These are phyloP conservation scores for Trichoderma erinaceum DNA, from an alignment of 495 filamentous ascomycete genomes.

Conservation along the genomic window DNA sequence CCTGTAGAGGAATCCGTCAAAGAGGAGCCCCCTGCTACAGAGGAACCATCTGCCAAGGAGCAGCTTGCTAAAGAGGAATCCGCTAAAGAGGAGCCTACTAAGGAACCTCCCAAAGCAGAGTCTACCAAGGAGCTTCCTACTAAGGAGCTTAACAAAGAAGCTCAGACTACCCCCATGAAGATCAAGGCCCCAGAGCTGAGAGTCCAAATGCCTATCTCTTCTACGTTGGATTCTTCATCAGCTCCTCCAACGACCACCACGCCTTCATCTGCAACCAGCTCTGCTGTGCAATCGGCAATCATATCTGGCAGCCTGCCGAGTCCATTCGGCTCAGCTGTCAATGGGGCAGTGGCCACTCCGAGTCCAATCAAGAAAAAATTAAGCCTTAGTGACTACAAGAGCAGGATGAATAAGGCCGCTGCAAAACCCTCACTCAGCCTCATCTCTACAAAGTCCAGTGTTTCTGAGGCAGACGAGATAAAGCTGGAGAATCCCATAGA, in stretches of 20 bases:
- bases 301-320: slow-evolving; percentile 28
- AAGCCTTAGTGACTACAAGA: slow-evolving; percentile 67
- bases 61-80: background rate
- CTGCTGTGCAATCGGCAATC: slow-evolving; percentile 49
- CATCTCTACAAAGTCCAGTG: slow-evolving; percentile 27
- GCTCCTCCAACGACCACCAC: slow-evolving; percentile 32
- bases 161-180: slow-evolving; percentile 23
- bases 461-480: slow-evolving; percentile 32
- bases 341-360: slow-evolving; percentile 42
- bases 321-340: slow-evolving; percentile 40
- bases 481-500: slow-evolving; percentile 35
- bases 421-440: slow-evolving; percentile 26
- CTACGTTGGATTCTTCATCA: slow-evolving; percentile 30
- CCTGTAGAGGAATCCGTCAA: no score
- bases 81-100: background rate
- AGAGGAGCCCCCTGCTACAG: no score
- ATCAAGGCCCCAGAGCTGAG: slow-evolving; percentile 41
- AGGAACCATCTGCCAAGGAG: background rate
- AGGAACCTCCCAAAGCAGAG: background rate
- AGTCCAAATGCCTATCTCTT: slow-evolving; percentile 46
- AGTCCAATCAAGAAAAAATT: slow-evolving; percentile 66
- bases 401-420: slow-evolving; percentile 43
- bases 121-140: background rate
- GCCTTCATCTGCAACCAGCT: slow-evolving; percentile 38
- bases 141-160: background rate